Base-by-base conservation (phyloP, 257 asterid genomes). In the Gynochthodes officinalis region DNA sequence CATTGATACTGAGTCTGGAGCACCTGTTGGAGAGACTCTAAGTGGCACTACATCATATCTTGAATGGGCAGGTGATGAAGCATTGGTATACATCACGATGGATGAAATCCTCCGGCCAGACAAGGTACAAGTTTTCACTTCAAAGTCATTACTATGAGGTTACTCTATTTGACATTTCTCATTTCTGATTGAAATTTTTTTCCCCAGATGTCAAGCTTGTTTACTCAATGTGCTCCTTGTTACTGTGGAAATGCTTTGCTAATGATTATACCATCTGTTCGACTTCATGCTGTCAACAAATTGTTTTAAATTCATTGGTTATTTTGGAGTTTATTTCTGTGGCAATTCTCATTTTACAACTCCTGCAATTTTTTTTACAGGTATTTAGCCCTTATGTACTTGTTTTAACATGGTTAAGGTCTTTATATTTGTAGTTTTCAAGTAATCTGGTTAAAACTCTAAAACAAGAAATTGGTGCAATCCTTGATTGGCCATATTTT, bases 71-170 rank as follows among this genome's bases (percentile, higher is more conserved):
- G 93, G 96, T 69, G 91, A 88, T 77, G 83, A 84, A 74, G 88
- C 92, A 77, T 77, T 94, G 84, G 90, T 89, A 75, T 94, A 94
- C 76, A 79, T 82, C 80, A 94, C 97, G 39, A 89, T 86, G 89
- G 98, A 94, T 84, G 93, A 89, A 79, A 87, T 86, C 72, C 97
- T 83, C 77, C 91, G 98, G 62, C 95, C 97, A 5, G 93, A 94
- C 83, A 94, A 94, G 97, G 98, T 93, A 80, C 32, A 59, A 62
- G 55, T 52, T 64, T 73, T 74, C 25, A 54, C 44, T 0, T 63
- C n/a, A 16, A 61, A 62, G 2, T 33, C 67, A 61, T 35, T 4
- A 32, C 70, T 60, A 49, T 61, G 53, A 39, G 52, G 16, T 21
- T 60, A 44, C 40, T 61, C 39, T 30, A 30, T 60, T 23, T 50